phyloP scores from a whole-genome alignment of 495 filamentous ascomycete genomes.

The Daldinia loculata region DNA sequence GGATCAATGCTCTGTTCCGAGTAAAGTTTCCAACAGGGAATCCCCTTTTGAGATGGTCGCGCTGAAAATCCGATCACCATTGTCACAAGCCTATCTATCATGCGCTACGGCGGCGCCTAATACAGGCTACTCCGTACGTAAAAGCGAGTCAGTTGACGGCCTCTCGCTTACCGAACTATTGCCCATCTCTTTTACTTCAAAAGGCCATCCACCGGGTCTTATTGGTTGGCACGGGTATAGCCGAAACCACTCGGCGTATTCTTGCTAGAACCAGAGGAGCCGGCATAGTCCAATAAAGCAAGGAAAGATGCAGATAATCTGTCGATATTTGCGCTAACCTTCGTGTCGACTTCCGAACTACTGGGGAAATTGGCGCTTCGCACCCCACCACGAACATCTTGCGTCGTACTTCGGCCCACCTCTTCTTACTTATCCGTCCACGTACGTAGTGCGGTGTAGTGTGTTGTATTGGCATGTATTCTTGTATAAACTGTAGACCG shows the following conservation, averaged over 20 bases:
- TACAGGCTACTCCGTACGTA: constrained; percentile 38
- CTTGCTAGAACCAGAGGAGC: constrained; percentile 17
- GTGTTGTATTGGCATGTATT: constrained; percentile 5
- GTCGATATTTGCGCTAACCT: constrained; percentile 29
- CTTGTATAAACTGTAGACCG: constrained; percentile 3
- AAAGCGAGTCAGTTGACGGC: constrained; percentile 37
- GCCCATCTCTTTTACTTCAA: constrained; percentile 6
- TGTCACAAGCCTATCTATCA: constrained; percentile 20
- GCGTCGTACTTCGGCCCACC: constrained; percentile 27
- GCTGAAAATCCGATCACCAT: constrained; percentile 19
- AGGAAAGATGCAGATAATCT: constrained; percentile 34
- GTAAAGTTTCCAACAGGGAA: constrained; percentile 23
- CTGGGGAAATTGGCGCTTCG: constrained; percentile 30
- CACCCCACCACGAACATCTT: constrained; percentile 19
- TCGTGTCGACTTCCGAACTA: constrained; percentile 32
- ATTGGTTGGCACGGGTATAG: constrained; percentile 34
- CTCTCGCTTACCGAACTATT: constrained; percentile 30
- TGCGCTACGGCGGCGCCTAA: constrained; percentile 14
- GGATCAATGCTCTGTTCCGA: constrained; percentile 24
- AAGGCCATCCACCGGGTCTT: constrained; percentile 3
- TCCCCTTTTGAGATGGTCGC: constrained; percentile 14
- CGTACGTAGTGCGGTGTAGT: constrained; percentile 9
- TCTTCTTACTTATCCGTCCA: constrained; percentile 11
- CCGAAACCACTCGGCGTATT: constrained; percentile 29
- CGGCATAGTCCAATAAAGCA: constrained; percentile 24